phyloP scores from a whole-genome alignment of 257 asterid genomes.

The Apocynum venetum region DNA sequence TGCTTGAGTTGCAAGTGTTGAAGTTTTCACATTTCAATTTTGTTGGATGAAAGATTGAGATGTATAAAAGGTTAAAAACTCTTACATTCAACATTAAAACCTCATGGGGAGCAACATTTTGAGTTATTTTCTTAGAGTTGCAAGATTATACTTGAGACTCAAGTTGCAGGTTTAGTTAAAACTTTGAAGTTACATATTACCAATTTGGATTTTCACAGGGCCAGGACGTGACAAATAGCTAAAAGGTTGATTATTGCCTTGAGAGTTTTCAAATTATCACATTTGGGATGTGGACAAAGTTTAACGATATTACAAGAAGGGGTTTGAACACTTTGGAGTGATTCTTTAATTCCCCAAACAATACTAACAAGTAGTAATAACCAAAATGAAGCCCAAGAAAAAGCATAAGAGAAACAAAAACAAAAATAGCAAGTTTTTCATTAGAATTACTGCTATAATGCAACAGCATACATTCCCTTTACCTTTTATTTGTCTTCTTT shows the following conservation, averaged over 20 bases:
- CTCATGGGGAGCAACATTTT: no score
- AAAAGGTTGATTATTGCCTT: no score
- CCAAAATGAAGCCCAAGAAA: constrained; percentile 22
- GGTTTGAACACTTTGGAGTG: not conserved
- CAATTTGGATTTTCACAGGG: no score
- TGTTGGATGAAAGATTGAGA: no score
- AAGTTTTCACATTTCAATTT: no score
- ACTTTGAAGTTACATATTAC: no score
- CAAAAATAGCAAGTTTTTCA: not conserved
- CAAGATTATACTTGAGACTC: no score
- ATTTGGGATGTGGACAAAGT: not conserved
- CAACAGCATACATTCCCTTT: constrained; percentile 21
- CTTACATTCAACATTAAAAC: not conserved
- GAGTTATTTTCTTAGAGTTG: no score
- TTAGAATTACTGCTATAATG: constrained; percentile 6
- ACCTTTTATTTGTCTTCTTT: constrained; percentile 31
- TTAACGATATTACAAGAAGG: no score
- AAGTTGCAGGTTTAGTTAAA: no score
- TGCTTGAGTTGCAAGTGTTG: no score
- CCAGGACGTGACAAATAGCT: no score
- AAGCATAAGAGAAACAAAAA: constrained; percentile 1
- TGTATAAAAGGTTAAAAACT: not conserved
- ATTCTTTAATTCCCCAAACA: not conserved
- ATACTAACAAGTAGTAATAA: constrained; percentile 8
- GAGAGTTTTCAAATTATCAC: not conserved